A percentile compares a stretch with the other conserved stretches of the same genome.
Conservation (phyloP, 2,329 filamentous ascomycete genomes). For the Capronia americana region DNA sequence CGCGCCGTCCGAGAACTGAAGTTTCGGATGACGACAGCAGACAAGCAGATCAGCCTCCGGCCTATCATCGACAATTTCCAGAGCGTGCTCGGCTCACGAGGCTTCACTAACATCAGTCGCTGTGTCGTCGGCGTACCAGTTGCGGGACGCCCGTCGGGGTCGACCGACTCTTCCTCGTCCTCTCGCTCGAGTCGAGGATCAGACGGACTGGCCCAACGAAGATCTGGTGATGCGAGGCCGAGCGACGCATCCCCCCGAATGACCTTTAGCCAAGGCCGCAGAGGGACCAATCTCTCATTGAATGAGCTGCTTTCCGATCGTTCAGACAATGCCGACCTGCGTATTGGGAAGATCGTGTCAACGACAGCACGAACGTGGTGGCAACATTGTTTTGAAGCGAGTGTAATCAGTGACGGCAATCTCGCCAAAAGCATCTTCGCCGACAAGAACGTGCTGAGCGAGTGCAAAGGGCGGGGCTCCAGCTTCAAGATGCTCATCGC, state of each 20-base stretch:
- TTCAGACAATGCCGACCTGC: slow-evolving; percentile 75
- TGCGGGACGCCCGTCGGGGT: slow-evolving; percentile 52
- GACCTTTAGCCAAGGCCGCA: slow-evolving; percentile 38
- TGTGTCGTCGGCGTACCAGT: slow-evolving; percentile 58
- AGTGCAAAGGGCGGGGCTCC: slow-evolving; percentile 85
- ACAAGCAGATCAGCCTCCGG: slow-evolving; percentile 53
- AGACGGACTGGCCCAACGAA: slow-evolving; percentile 40
- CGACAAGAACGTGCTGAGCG: slow-evolving; percentile 74
- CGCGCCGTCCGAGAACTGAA: slow-evolving; percentile 55
- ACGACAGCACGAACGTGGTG: slow-evolving; percentile 97
- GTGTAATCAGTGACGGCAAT: slow-evolving; percentile 58
- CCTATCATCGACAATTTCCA: slow-evolving; percentile 57
- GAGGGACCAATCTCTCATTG: slow-evolving; percentile 54
- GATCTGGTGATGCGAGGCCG: slow-evolving; percentile 39
- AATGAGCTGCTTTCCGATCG: slow-evolving; percentile 76
- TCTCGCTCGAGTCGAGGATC: slow-evolving; percentile 44
- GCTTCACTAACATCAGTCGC: slow-evolving; percentile 57
- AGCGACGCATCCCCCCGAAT: slow-evolving; percentile 33
- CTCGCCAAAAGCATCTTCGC: slow-evolving; percentile 75
- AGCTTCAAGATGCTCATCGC: slow-evolving; percentile 91
- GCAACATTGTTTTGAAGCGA: slow-evolving; percentile 83
- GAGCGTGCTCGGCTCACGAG: slow-evolving; percentile 51
- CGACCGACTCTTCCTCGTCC: slow-evolving; percentile 49
- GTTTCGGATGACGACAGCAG: slow-evolving; percentile 51
- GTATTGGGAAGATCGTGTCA: slow-evolving; percentile 90